Evolutionary conservation across 208 protist species (phyloP).

Genomic region (Acanthamoeba polyphaga): DNA sequence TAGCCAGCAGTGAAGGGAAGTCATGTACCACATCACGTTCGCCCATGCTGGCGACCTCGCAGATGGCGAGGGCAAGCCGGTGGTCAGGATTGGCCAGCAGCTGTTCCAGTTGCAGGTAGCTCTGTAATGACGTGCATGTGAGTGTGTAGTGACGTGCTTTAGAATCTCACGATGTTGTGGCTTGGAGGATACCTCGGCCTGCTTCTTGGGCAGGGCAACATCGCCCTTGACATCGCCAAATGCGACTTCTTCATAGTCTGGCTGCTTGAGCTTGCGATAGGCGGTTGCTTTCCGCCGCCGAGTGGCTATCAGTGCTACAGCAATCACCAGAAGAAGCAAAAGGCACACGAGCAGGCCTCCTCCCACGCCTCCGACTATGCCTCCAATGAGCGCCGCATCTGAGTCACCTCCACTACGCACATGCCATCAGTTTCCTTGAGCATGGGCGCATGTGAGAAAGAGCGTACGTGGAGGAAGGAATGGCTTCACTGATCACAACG

Average conservation of each 20-base stretch:
- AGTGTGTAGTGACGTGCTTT: not conserved
- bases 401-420: not conserved
- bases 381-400: not conserved
- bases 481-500: not conserved
- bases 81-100: not conserved
- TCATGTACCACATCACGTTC: not conserved
- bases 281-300: not conserved
- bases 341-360: not conserved
- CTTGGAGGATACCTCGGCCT: not conserved
- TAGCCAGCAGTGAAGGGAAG: too few relatives aligned
- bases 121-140: too few relatives aligned
- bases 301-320: not conserved
- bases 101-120: not conserved
- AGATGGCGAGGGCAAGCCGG: not conserved
- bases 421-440: too few relatives aligned
- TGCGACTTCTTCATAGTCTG: not conserved
- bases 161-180: not conserved
- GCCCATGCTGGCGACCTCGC: not conserved
- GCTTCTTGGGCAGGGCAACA: not conserved
- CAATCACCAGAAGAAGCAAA: not conserved
- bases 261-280: not conserved
- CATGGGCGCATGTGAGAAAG: too few relatives aligned
- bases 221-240: not conserved
- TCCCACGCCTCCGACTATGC: not conserved
- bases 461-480: not conserved